phyloP scores from a whole-genome alignment of 345 rosid species.

The Luvunga scandens region DNA sequence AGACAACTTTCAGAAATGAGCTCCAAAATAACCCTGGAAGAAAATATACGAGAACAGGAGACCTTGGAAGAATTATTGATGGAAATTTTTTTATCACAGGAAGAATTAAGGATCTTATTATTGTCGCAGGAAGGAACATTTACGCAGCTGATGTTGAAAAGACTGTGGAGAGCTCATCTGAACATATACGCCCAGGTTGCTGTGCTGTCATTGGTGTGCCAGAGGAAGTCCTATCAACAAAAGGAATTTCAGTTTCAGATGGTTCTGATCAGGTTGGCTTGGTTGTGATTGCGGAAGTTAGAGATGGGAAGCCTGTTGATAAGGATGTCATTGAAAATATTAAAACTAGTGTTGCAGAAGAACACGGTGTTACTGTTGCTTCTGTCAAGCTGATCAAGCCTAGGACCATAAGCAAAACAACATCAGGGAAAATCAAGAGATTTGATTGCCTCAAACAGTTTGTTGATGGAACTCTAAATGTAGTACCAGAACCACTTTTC shows the following conservation, averaged over 20 bases:
- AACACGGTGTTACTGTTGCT: constrained; percentile 57
- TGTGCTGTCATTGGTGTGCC: constrained; percentile 73
- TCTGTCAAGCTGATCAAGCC: constrained; percentile 57
- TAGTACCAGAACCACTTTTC: constrained; percentile 37
- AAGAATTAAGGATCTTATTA: constrained; percentile 72
- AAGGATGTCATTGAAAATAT: constrained; percentile 40
- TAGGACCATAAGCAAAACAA: constrained; percentile 60
- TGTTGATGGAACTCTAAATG: constrained; percentile 46
- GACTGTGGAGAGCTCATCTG: constrained; percentile 63
- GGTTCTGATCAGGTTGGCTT: constrained; percentile 59
- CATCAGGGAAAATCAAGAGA: constrained; percentile 75
- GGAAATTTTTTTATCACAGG: constrained; percentile 63
- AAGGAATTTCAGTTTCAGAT: constrained; percentile 56
- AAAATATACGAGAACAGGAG: constrained; percentile 59
- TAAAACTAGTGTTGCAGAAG: constrained; percentile 47
- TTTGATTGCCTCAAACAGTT: constrained; percentile 65
- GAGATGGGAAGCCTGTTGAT: constrained; percentile 45
- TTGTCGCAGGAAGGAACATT: constrained; percentile 65
- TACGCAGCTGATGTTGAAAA: constrained; percentile 70
- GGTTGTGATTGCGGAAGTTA: constrained; percentile 67
- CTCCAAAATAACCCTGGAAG: constrained; percentile 36
- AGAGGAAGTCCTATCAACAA: constrained; percentile 53
- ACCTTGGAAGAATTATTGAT: constrained; percentile 57
- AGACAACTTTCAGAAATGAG: constrained; percentile 48
- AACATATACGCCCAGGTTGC: constrained; percentile 59